Evolutionary conservation across 2,329 filamentous ascomycete genomes (phyloP), one percentile per base, ranked within the genome.

Genomic region (Orbilia oligospora): DNA sequence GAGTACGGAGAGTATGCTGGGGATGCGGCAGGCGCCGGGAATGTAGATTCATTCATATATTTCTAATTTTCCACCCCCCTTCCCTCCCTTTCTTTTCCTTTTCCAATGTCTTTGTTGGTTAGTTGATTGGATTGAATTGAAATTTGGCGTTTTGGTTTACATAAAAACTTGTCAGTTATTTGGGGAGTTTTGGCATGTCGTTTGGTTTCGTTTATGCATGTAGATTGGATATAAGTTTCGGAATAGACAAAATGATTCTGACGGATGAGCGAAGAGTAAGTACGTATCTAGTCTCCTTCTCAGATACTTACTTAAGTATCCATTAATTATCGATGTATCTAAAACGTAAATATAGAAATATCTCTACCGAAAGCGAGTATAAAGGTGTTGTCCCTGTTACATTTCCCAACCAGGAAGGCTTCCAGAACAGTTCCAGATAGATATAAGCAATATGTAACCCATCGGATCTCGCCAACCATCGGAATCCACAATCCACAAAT

Each of bases 1-100:
- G 36, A 78, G 75, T 58, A 78, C 75, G 48, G 75, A 78, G 51
- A 78, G 75, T 51, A 78, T 78, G 75, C 10, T 78, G 64, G 75
- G 75, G 16, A 48, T 78, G 46, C 66, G 55, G 27, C 63, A 67
- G 61, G 56, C 56, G 4, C 56, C 56, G 18, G 56, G 56, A 20
- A 8, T 61, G 56, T 61, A 36, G 4, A 9, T 56, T 3, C 27
- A 16, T 36, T 12, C 24, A 27, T 27, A 6, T 30, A 30, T 53
- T 53, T n/a, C n/a, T n/a, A n/a, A n/a, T n/a, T n/a, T n/a, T n/a
- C n/a, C n/a, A n/a, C n/a, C n/a, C n/a, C n/a, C n/a, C n/a, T n/a
- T n/a, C n/a, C n/a, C n/a, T n/a, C n/a, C n/a, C n/a, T 33, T 2
- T 30, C 22, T 0, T 10, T 51, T 51, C 3, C 3, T 24, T 24